Conservation (phyloP, 805 yeast genomes). For the Scheffersomyces stipitis region DNA sequence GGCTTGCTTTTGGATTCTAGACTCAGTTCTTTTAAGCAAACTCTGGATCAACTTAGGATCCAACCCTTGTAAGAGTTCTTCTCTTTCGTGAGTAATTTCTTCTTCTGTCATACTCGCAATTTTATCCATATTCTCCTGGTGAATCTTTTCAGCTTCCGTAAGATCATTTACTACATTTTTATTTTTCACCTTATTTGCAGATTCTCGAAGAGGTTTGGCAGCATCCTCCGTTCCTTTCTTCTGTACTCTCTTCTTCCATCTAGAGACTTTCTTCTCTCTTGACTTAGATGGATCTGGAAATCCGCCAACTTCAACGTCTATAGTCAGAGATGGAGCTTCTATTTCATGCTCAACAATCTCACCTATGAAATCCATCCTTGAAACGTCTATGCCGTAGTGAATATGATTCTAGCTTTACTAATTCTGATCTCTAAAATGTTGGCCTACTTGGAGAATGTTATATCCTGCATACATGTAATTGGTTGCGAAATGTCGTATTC, state of each 20-base stretch:
- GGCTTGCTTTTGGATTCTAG: conserved; percentile 27
- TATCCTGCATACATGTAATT: too few species aligned
- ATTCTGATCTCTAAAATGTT: too few species aligned
- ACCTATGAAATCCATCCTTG: conserved; percentile 66
- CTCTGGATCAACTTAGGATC: conserved; percentile 68
- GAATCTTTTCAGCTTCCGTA: conserved; percentile 72
- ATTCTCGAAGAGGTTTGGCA: conserved; percentile 16
- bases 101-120: conserved; percentile 62
- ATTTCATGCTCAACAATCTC: conserved; percentile 69
- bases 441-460: too few species aligned
- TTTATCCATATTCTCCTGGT: conserved; percentile 67
- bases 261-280: conserved; percentile 38
- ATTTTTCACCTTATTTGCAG: conserved; percentile 9
- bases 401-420: too few species aligned
- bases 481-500: too few species aligned
- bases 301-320: conserved; percentile 21
- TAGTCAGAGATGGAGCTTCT: conserved; percentile 25
- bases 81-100: conserved; percentile 62
- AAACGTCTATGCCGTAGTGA: too few species aligned
- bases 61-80: conserved; percentile 63
- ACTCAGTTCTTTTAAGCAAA: conserved; percentile 56
- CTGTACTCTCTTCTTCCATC: conserved; percentile 48
- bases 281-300: conserved; percentile 34
- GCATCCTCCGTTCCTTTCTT: conserved; percentile 29
- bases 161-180: conserved; percentile 18